phyloP scores from a whole-genome alignment of 306 rosid genomes.

The barrel medic (Medicago truncatula) region MtrunA17r5.0-ANR NC_053045.1:29479001-29479500 shows the following conservation, averaged over 20 bases:
- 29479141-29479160: no score
- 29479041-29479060: background rate
- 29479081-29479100: no score
- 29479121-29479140: no score
- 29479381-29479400: slow-evolving; percentile 83
- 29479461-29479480: slow-evolving; percentile 70
- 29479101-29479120: background rate
- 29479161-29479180: no score
- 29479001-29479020: background rate
- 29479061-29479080: background rate
- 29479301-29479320: slow-evolving; percentile 83
- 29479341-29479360: slow-evolving; percentile 68
- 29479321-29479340: slow-evolving; percentile 86
- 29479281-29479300: slow-evolving; percentile 70
- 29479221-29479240: no score
- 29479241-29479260: no score
- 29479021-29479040: background rate
- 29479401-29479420: slow-evolving; percentile 57
- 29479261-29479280: slow-evolving; percentile 66
- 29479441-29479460: slow-evolving; percentile 97
- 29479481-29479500: slow-evolving; percentile 72
- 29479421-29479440: slow-evolving; percentile 78
- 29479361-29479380: slow-evolving; percentile 68
- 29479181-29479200: no score
- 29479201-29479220: no score